Percentiles rank a stretch among this genome's conserved stretches.
Conservation (phyloP, 768 basidiomycete species). For the Pisolithus marmoratus region DNA sequence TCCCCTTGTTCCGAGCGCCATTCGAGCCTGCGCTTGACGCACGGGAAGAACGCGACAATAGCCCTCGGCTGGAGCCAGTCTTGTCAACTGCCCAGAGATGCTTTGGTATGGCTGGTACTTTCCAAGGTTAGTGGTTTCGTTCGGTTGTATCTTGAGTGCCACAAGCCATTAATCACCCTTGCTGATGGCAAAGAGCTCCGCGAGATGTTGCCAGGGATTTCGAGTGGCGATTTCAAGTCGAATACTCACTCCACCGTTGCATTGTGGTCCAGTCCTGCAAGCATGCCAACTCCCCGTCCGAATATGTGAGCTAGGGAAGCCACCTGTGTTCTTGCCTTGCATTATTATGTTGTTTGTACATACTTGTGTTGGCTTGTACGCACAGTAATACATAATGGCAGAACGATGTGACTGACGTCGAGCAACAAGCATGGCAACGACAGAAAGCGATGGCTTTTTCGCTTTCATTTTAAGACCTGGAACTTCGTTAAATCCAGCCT, state of each 20-base stretch:
- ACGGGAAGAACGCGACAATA: slow-evolving; percentile 14
- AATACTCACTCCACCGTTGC: not conserved
- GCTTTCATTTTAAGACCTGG: slow-evolving; percentile 63
- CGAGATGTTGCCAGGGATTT: slow-evolving; percentile 7
- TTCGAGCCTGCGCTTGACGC: slow-evolving; percentile 8
- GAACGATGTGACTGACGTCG: too few relatives aligned
- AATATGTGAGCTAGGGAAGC: too few relatives aligned
- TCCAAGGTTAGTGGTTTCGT: slow-evolving; percentile 36
- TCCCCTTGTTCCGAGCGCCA: slow-evolving; percentile 40
- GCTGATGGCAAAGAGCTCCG: not conserved
- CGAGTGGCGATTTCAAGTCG: not conserved
- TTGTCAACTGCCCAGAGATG: slow-evolving; percentile 43
- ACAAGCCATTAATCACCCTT: not conserved
- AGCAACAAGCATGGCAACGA: slow-evolving; percentile 11
- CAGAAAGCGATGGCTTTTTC: slow-evolving; percentile 36
- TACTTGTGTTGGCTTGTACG: not conserved
- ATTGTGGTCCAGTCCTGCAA: too few relatives aligned
- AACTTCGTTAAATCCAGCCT: slow-evolving; percentile 67
- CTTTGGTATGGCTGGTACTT: slow-evolving; percentile 46
- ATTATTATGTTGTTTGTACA: too few relatives aligned
- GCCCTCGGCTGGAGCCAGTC: slow-evolving; percentile 30
- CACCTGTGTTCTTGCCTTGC: too few relatives aligned
- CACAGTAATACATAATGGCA: not conserved
- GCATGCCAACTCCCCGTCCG: too few relatives aligned
- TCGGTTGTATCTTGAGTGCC: not conserved